Base-by-base conservation (phyloP, 495 filamentous ascomycete species). In the Aspergillus coremiiformis region DNA sequence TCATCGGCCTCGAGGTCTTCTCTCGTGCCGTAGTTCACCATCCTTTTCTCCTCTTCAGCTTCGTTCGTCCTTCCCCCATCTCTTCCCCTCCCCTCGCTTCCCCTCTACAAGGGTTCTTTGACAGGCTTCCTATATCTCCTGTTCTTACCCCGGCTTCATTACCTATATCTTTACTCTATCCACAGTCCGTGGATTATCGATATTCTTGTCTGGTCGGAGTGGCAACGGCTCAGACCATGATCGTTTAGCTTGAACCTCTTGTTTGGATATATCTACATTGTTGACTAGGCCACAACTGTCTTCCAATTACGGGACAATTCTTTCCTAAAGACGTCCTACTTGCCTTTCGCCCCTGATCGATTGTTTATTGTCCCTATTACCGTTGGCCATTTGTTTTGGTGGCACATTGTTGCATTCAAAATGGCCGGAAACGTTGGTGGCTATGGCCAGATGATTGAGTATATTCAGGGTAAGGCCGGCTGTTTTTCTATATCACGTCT, bases 371-470 rank as follows among this genome's bases (percentile, higher is more conserved):
- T 27, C 46, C 29, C 30, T 35, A 41, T 52, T 44, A 17, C 44
- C 45, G 23, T 27, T 44, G 45, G 22, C 26, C 41, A 51, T 57
- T 54, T 46, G 51, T 62, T 41, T 37, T 45, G 26, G 52, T 37
- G 42, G 30, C 49, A 24, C 33, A 56, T 33, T 21, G 21, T 33
- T 37, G 39, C 57, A 47, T 46, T 44, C 54, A 60, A 56, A 35
- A 76, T 74, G 71, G 56, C 70, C 44, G 62, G 64, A 47, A 58
- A 71, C 30, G 64, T 66, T 23, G 71, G 68, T 59, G 79, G 71
- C 62, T 84, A 81, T 60, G 84, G 84, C 44, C 83, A 87, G 67
- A 79, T 87, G 39, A 85, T 89, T 55, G 85, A 89, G 69, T 89
- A 89, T 64, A 87, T 89, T 50, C 79, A 84, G 77, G 86, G 85